Evolutionary conservation across 768 basidiomycete genomes (phyloP).

Genomic region (Xerocomus brunneocitrinus): DNA sequence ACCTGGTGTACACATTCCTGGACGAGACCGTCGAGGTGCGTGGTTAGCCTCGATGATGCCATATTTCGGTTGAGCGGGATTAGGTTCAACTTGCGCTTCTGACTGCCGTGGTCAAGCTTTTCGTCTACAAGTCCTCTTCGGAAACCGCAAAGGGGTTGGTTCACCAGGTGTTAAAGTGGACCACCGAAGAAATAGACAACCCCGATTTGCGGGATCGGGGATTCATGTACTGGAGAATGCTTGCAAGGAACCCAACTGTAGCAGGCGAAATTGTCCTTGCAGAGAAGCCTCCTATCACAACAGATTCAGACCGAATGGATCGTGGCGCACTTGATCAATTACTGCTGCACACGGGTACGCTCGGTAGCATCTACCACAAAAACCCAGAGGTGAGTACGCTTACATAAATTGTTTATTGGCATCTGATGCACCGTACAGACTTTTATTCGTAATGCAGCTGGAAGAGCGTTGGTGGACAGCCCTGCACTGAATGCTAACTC

Average conservation of each 20-base stretch:
- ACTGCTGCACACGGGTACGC: slow-evolving; percentile 85
- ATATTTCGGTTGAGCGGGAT: background rate
- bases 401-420: background rate
- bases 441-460: slow-evolving; percentile 86
- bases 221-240: slow-evolving; percentile 99
- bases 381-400: slow-evolving; percentile 72
- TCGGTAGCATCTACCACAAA: slow-evolving; percentile 97
- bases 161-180: slow-evolving; percentile 93
- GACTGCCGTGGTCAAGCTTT: slow-evolving; percentile 93
- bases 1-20: slow-evolving; percentile 80
- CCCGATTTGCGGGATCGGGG: slow-evolving; percentile 96
- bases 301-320: slow-evolving; percentile 96
- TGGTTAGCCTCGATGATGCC: slow-evolving; percentile 2
- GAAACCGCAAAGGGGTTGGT: slow-evolving; percentile 86
- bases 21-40: slow-evolving; percentile 91
- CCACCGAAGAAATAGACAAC: slow-evolving; percentile 97
- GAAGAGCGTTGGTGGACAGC: slow-evolving; percentile 79
- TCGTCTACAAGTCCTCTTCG: slow-evolving; percentile 82
- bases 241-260: slow-evolving; percentile 86
- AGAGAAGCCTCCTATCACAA: slow-evolving; percentile 96
- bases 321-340: slow-evolving; percentile 93
- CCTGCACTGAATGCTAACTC: slow-evolving; percentile 86
- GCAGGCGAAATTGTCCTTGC: slow-evolving; percentile 88
- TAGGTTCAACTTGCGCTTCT: slow-evolving; percentile 94
- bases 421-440: slow-evolving; percentile 47